Percentiles rank a stretch among this genome's conserved stretches.
Conservation (phyloP, 2,329 filamentous ascomycete species). For the Colletotrichum cereale region DNA sequence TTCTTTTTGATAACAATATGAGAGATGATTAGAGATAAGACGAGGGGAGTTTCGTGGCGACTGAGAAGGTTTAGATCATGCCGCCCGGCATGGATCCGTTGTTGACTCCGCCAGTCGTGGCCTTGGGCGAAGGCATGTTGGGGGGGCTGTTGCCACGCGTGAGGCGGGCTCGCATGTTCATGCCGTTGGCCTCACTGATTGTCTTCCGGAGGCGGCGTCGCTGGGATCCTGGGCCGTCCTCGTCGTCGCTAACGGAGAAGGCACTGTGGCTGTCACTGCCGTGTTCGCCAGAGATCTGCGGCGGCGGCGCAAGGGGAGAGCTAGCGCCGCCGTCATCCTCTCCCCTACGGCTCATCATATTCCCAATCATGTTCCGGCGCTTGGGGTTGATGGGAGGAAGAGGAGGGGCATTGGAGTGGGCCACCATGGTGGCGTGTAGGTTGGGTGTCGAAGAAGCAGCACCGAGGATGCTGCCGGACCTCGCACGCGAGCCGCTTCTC, state of each 20-base stretch:
- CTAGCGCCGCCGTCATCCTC: constrained; percentile 51
- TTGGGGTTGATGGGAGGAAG: constrained; percentile 71
- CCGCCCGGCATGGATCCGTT: constrained; percentile 54
- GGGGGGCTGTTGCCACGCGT: constrained; percentile 44
- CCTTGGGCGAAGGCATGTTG: constrained; percentile 45
- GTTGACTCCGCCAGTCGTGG: constrained; percentile 47
- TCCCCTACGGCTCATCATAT: constrained; percentile 51
- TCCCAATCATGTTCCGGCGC: constrained; percentile 59
- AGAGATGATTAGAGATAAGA: constrained; percentile 15
- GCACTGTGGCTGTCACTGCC: constrained; percentile 44
- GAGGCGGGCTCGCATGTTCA: constrained; percentile 47
- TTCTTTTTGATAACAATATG: background rate
- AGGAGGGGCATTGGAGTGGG: constrained; percentile 56
- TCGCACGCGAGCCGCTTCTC: constrained; percentile 54
- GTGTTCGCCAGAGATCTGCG: background rate
- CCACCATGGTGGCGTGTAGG: constrained; percentile 54
- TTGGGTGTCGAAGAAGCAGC: constrained; percentile 53
- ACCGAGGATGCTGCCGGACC: constrained; percentile 52
- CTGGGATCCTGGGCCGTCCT: constrained; percentile 50
- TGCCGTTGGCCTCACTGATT: constrained; percentile 54
- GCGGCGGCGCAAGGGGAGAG: constrained; percentile 47
- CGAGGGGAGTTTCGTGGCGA: background rate
- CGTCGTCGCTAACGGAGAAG: constrained; percentile 54
- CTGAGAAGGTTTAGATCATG: constrained; percentile 55
- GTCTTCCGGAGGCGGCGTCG: constrained; percentile 59